These are phyloP conservation scores for Aureobasidium mangrovei DNA, from an alignment of 2,329 filamentous ascomycete species.

Conservation along the genomic window DNA sequence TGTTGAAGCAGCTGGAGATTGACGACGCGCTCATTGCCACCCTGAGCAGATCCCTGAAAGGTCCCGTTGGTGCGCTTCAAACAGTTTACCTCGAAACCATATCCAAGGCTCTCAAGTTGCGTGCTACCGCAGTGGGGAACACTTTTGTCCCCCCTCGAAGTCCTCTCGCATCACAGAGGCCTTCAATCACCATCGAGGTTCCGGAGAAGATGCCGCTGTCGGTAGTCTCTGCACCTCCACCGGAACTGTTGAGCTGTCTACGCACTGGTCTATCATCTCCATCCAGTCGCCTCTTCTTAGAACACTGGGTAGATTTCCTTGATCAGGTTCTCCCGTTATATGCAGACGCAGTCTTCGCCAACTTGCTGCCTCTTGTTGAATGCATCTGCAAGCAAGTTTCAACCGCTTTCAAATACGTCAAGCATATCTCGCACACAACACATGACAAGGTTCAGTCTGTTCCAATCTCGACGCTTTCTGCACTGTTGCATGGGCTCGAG, in stretches of 20 bases:
- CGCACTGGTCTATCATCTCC: slow-evolving; percentile 69
- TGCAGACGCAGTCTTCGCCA: slow-evolving; percentile 75
- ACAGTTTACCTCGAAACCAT: slow-evolving; percentile 15
- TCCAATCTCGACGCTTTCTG: slow-evolving; percentile 55
- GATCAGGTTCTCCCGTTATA: slow-evolving; percentile 78
- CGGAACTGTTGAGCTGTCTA: slow-evolving; percentile 72
- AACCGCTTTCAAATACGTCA: slow-evolving; percentile 61
- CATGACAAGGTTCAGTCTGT: slow-evolving; percentile 22
- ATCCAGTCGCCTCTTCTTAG: slow-evolving; percentile 66
- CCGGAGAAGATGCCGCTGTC: background rate
- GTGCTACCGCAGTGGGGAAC: background rate
- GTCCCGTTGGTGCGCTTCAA: slow-evolving; percentile 19
- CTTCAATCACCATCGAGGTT: slow-evolving; percentile 3
- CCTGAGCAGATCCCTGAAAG: slow-evolving; percentile 19
- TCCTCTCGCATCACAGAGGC: background rate
- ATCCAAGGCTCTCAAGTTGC: slow-evolving; percentile 12
- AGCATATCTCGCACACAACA: slow-evolving; percentile 46
- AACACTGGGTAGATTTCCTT: slow-evolving; percentile 86
- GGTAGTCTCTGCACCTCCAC: slow-evolving; percentile 44
- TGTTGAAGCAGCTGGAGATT: slow-evolving; percentile 19
- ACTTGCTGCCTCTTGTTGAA: slow-evolving; percentile 82
- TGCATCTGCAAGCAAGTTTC: slow-evolving; percentile 75
- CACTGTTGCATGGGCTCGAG: slow-evolving; percentile 87
- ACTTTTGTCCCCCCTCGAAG: background rate
- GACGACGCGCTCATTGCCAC: slow-evolving; percentile 22